phyloP scores from a whole-genome alignment of 179 eudicot species.

The Silene noctiflora region DNA sequence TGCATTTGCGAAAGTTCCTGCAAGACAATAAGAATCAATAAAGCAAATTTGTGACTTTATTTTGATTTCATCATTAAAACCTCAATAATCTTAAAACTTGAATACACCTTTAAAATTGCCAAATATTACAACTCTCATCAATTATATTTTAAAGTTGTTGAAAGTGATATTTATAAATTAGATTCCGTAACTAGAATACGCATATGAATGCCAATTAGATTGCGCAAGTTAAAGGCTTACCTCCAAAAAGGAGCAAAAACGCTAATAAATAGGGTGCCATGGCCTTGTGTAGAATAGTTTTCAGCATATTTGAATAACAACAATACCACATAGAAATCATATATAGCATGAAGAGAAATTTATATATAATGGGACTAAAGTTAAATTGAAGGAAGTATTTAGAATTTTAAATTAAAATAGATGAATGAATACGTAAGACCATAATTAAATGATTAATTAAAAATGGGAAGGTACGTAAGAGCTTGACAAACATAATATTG shows the following conservation, averaged over 20 bases:
- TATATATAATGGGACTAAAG: neutral
- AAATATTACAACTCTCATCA: too few relatives aligned
- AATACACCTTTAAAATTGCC: too few relatives aligned
- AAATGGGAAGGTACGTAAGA: neutral
- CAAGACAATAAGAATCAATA: neutral
- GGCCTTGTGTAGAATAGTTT: neutral
- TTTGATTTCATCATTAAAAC: neutral
- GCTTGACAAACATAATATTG: too few relatives aligned
- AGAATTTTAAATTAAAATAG: neutral
- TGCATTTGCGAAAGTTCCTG: conserved; percentile 27
- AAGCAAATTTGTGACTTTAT: neutral
- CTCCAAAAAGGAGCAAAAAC: conserved; percentile 18
- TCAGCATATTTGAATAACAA: neutral
- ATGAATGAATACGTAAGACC: neutral
- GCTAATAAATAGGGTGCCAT: conserved; percentile 12
- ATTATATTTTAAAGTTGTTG: neutral
- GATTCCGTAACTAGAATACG: too few relatives aligned
- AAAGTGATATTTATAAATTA: neutral
- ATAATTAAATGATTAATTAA: neutral
- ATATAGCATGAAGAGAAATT: neutral
- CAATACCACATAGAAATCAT: neutral
- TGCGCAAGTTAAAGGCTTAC: neutral
- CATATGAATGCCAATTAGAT: neutral
- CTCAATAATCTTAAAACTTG: neutral
- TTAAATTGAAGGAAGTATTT: conserved; percentile 12